Conservation (phyloP, 495 filamentous ascomycete genomes). For the Beverwykella pulmonaria region DNA sequence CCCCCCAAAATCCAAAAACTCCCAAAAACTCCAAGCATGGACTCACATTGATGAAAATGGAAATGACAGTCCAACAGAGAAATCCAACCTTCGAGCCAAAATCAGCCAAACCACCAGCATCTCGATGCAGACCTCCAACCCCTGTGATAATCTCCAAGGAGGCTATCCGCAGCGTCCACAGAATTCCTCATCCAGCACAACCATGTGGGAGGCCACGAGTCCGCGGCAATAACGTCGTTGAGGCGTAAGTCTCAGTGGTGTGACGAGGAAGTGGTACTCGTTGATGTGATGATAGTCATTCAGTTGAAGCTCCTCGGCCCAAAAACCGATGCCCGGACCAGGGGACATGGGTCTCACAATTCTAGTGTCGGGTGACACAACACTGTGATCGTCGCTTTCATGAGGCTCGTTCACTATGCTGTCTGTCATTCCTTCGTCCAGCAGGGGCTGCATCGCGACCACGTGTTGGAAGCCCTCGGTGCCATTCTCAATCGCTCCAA, state of each 20-base stretch:
- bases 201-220: slow-evolving; percentile 29
- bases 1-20: too few relatives aligned
- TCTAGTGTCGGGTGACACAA: neutral
- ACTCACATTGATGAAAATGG: too few relatives aligned
- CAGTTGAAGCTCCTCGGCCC: slow-evolving; percentile 1
- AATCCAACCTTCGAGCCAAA: too few relatives aligned
- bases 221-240: slow-evolving; percentile 33
- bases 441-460: neutral
- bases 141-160: neutral
- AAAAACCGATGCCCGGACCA: slow-evolving; percentile 27
- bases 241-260: slow-evolving; percentile 27
- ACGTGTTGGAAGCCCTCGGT: slow-evolving; percentile 8
- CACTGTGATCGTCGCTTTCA: slow-evolving; percentile 20
- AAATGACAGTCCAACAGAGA: too few relatives aligned
- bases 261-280: slow-evolving; percentile 24
- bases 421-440: neutral
- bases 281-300: slow-evolving; percentile 1
- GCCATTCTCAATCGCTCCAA: slow-evolving; percentile 8
- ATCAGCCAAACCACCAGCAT: neutral
- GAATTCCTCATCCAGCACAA: slow-evolving; percentile 26
- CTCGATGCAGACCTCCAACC: neutral
- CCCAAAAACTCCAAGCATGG: too few relatives aligned
- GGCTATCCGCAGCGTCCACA: neutral
- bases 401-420: slow-evolving; percentile 18
- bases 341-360: slow-evolving; percentile 26